phyloP scores from a whole-genome alignment of 148 eudicot species.

The Diospyros lotus region DNA sequence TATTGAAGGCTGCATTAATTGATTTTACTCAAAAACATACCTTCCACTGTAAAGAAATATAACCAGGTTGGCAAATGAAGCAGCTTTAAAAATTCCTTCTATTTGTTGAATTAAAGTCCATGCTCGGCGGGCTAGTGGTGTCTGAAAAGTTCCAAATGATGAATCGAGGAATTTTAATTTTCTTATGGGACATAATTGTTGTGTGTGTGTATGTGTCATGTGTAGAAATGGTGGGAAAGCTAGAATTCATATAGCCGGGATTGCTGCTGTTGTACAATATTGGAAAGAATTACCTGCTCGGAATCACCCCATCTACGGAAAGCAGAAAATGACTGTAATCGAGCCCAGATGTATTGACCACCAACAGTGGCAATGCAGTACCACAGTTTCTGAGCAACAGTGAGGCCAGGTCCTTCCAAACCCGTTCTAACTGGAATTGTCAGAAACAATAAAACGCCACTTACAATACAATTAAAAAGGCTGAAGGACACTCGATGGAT shows the following conservation, averaged over 20 bases:
- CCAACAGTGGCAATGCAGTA: conserved; percentile 93
- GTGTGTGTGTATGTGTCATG: not conserved
- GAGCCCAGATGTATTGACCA: conserved; percentile 89
- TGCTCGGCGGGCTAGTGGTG: conserved; percentile 69
- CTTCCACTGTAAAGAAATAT: conserved; percentile 85
- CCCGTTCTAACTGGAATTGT: conserved; percentile 69
- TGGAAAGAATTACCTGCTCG: conserved; percentile 54
- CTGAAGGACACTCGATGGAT: not conserved
- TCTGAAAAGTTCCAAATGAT: conserved; percentile 35
- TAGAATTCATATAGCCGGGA: too few species aligned
- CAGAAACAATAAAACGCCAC: not conserved
- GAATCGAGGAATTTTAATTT: not conserved
- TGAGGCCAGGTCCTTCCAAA: conserved; percentile 93
- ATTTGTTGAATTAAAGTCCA: conserved; percentile 83
- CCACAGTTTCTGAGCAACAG: conserved; percentile 84
- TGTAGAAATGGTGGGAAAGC: too few species aligned
- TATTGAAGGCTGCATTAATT: conserved; percentile 4
- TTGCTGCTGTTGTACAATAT: not conserved
- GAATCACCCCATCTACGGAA: conserved; percentile 97
- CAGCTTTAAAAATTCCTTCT: conserved; percentile 91
- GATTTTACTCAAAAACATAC: conserved; percentile 33
- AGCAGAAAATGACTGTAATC: conserved; percentile 89
- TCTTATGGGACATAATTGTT: not conserved
- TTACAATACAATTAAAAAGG: too few species aligned
- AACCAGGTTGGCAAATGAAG: conserved; percentile 83